These are phyloP conservation scores for Calocybe gambosa DNA, from an alignment of 1,284 basidiomycete species.

Conservation along the genomic window DNA sequence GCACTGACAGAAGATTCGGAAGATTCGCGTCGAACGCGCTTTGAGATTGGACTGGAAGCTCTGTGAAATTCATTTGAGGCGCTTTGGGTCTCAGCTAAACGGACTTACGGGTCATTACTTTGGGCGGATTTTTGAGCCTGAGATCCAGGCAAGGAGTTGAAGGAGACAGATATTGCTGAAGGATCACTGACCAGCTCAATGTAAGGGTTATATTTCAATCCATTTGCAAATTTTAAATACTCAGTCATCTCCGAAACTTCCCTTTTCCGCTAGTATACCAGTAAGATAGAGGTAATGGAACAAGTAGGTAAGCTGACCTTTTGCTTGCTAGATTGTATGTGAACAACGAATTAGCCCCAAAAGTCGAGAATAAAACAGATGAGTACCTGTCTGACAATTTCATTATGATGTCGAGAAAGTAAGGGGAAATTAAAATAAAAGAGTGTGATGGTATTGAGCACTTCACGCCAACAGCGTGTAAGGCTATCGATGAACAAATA, in stretches of 20 bases:
- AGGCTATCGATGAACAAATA: background rate
- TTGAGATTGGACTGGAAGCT: conserved; percentile 26
- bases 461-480: background rate
- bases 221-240: conserved; percentile 13
- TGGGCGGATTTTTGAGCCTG: conserved; percentile 27
- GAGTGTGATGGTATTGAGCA: conserved; percentile 17
- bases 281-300: conserved; percentile 2
- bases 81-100: background rate
- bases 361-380: conserved; percentile 4
- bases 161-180: conserved; percentile 3
- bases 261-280: conserved; percentile 18
- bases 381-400: conserved; percentile 17
- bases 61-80: conserved; percentile 11
- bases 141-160: conserved; percentile 2
- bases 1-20: conserved; percentile 21
- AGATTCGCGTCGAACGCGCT: conserved; percentile 25
- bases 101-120: conserved; percentile 38
- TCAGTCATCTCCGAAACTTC: conserved; percentile 17
- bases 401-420: conserved; percentile 14
- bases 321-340: conserved; percentile 20
- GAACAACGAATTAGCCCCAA: conserved; percentile 35
- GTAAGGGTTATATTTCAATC: background rate
- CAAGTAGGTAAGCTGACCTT: conserved; percentile 28
- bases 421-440: conserved; percentile 13
- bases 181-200: conserved; percentile 8